These are phyloP conservation scores for Trichocomaceae sp. DNA, from an alignment of 2,329 filamentous ascomycete species.

Conservation along the genomic window DNA sequence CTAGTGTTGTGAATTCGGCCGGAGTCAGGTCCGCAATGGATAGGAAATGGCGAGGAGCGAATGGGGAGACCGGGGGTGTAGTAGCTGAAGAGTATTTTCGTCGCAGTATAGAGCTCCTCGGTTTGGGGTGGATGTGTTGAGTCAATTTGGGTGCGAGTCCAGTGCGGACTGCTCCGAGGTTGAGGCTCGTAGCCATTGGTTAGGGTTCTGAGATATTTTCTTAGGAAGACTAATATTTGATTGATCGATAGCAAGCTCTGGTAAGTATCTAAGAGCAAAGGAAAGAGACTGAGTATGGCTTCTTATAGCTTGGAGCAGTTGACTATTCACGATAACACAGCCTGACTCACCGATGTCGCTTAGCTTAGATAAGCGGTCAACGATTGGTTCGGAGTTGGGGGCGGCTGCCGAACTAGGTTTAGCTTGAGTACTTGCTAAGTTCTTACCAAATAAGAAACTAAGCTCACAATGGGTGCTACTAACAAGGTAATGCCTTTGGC, in stretches of 20 bases:
- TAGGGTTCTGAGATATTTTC: neutral
- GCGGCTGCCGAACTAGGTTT: neutral
- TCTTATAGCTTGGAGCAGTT: neutral
- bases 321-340: neutral
- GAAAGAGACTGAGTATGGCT: neutral
- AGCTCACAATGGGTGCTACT: no score
- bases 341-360: conserved; percentile 5
- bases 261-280: neutral
- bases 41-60: conserved; percentile 75
- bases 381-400: neutral
- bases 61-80: conserved; percentile 46
- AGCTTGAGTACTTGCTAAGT: no score
- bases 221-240: neutral
- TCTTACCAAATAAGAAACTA: no score
- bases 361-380: neutral
- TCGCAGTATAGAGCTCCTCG: conserved; percentile 22
- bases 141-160: conserved; percentile 19
- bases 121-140: conserved; percentile 20
- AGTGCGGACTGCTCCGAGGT: conserved; percentile 10
- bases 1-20: conserved; percentile 70
- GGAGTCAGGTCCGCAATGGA: conserved; percentile 82
- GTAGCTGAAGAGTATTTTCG: conserved; percentile 31
- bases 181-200: conserved; percentile 13
- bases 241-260: neutral
- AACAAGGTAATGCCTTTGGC: no score